A percentile compares a stretch with the other conserved stretches of the same genome.
Evolutionary conservation across 140 eudicot species (phyloP).

Genomic region (Senecio squalidus): DNA sequence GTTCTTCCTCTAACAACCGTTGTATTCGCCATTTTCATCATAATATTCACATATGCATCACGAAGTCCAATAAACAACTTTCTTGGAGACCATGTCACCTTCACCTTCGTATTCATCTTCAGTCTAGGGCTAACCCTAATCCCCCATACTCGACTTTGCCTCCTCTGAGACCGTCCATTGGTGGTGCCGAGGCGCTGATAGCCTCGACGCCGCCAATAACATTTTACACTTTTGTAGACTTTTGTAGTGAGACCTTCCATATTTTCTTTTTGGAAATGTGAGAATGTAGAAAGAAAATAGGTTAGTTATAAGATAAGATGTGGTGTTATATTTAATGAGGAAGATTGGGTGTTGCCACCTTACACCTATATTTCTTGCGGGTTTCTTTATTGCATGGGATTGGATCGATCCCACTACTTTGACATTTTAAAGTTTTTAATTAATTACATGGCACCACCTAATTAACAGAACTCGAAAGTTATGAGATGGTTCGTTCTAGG

Average conservation of each 20-base stretch:
- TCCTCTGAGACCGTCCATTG: background rate
- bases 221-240: constrained; percentile 25
- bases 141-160: background rate
- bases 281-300: background rate
- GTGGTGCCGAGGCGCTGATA: constrained; percentile 29
- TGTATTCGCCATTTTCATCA: constrained; percentile 32
- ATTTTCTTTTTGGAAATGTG: background rate
- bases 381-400: constrained; percentile 26
- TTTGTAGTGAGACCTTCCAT: constrained; percentile 36
- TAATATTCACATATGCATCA: constrained; percentile 31
- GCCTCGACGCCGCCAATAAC: constrained; percentile 26
- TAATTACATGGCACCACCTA: constrained; percentile 11
- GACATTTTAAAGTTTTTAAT: constrained; percentile 25
- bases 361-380: constrained; percentile 27
- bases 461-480: background rate
- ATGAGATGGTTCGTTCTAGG: too few species aligned
- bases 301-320: too few species aligned
- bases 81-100: too few species aligned
- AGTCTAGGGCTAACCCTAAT: constrained; percentile 16
- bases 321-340: constrained; percentile 26
- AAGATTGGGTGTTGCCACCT: constrained; percentile 17
- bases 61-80: constrained; percentile 25
- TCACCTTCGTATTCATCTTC: constrained; percentile 16
- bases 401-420: constrained; percentile 26
- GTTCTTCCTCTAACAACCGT: constrained; percentile 27